A percentile compares a stretch with the other conserved stretches of the same genome.
Conservation (phyloP, 495 filamentous ascomycete genomes). For the Penicillium bovifimosum region DNA sequence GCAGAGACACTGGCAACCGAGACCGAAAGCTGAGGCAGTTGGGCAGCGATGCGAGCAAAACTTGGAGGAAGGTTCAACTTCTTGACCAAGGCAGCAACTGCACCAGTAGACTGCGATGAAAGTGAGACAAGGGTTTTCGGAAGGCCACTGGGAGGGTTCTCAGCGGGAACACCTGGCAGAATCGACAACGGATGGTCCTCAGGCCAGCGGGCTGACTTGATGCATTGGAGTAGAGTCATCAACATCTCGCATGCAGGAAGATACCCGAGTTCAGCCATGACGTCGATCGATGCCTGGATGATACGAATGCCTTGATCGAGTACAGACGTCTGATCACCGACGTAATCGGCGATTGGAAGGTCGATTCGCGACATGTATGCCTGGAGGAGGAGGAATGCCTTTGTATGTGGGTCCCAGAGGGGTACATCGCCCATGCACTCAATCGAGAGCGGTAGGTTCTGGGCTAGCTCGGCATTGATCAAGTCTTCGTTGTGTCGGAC, state of each 20-base stretch:
- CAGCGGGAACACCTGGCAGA: slow-evolving; percentile 65
- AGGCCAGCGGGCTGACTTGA: slow-evolving; percentile 92
- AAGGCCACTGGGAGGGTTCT: slow-evolving; percentile 27
- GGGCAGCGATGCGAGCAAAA: slow-evolving; percentile 52
- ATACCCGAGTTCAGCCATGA: slow-evolving; percentile 86
- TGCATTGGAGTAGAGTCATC: slow-evolving; percentile 80
- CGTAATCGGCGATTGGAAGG: slow-evolving; percentile 93
- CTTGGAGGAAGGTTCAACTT: slow-evolving; percentile 28
- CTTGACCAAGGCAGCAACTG: slow-evolving; percentile 23
- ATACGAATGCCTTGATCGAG: slow-evolving; percentile 96
- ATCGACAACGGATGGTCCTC: slow-evolving; percentile 73
- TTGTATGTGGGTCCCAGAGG: slow-evolving; percentile 98
- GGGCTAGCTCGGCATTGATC: slow-evolving; percentile 87
- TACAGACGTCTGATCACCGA: slow-evolving; percentile 85
- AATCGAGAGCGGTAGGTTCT: slow-evolving; percentile 63
- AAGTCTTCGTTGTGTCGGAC: slow-evolving; percentile 99
- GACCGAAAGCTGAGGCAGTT: slow-evolving; percentile 66
- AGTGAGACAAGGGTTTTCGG: slow-evolving; percentile 22
- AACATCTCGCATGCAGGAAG: slow-evolving; percentile 67
- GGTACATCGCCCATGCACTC: slow-evolving; percentile 68
- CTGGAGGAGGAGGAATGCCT: slow-evolving; percentile 89
- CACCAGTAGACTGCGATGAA: slow-evolving; percentile 21
- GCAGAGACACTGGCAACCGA: slow-evolving; percentile 55
- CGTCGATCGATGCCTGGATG: slow-evolving; percentile 83
- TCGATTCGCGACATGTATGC: slow-evolving; percentile 90